Percentiles rank a stretch among this genome's conserved stretches.
Conservation (phyloP, 306 rosid genomes). For the Ziziphus jujuba region DNA sequence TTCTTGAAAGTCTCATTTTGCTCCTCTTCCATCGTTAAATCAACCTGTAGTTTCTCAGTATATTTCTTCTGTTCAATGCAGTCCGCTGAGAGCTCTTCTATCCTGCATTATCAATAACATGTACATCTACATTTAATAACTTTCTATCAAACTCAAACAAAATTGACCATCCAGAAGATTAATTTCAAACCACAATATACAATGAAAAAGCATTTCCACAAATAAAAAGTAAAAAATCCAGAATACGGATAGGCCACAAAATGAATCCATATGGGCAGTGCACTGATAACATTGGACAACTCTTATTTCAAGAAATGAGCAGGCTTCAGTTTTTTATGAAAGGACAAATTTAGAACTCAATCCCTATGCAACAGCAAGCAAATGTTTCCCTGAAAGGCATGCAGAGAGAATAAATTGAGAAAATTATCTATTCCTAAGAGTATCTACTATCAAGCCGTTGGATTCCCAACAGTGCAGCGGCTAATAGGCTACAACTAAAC, state of each 20-base stretch:
- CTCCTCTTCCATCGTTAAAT: conserved; percentile 58
- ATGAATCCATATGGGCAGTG: too few relatives aligned
- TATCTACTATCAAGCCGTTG: too few relatives aligned
- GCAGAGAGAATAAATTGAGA: too few relatives aligned
- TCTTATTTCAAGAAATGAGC: neutral
- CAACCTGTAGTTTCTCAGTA: conserved; percentile 51
- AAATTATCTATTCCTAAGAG: too few relatives aligned
- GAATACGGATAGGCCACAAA: too few relatives aligned
- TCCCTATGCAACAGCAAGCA: neutral
- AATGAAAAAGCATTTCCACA: neutral
- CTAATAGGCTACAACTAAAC: neutral
- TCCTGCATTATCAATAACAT: conserved; percentile 53
- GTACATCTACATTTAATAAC: neutral
- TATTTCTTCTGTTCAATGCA: conserved; percentile 50
- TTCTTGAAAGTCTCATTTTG: conserved; percentile 59
- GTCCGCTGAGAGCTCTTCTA: conserved; percentile 69
- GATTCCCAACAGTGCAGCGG: too few relatives aligned
- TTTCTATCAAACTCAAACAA: neutral
- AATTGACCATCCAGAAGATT: neutral
- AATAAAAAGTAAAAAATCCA: neutral
- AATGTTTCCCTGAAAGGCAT: neutral
- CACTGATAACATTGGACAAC: neutral
- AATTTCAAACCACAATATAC: neutral
- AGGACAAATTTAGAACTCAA: neutral
- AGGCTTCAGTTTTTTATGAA: neutral